These are phyloP conservation scores for Chaetomidium leptoderma DNA, from an alignment of 495 filamentous ascomycete species.

Conservation along the genomic window DNA sequence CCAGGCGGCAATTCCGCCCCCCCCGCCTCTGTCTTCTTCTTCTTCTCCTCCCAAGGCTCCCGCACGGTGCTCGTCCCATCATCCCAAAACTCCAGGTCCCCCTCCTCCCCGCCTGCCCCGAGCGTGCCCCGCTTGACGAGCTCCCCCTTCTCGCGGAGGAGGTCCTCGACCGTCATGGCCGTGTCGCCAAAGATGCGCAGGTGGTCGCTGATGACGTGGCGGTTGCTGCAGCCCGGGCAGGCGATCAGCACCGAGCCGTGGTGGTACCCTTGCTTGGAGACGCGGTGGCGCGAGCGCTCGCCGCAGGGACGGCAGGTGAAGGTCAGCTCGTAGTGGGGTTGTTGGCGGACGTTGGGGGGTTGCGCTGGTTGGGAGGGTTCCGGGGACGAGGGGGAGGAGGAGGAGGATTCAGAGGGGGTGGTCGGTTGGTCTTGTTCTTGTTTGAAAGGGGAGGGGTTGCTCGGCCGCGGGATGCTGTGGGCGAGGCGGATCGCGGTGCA, in stretches of 20 bases:
- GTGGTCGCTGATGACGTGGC: slow-evolving; percentile 91
- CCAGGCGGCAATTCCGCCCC: slow-evolving; percentile 23
- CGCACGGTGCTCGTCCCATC: slow-evolving; percentile 46
- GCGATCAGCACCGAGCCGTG: slow-evolving; percentile 79
- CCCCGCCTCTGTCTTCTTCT: slow-evolving; percentile 10
- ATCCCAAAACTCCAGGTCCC: slow-evolving; percentile 66
- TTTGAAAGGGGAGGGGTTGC: slow-evolving; percentile 27
- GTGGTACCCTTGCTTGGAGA: slow-evolving; percentile 94
- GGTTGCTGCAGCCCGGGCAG: slow-evolving; percentile 76
- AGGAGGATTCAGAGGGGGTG: slow-evolving; percentile 11
- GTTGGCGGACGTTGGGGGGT: slow-evolving; percentile 16
- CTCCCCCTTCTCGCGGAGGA: slow-evolving; percentile 62
- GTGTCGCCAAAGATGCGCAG: slow-evolving; percentile 70
- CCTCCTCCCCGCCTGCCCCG: slow-evolving; percentile 42
- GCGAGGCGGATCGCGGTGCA: slow-evolving; percentile 24
- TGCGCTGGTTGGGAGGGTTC: slow-evolving; percentile 11
- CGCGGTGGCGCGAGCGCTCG: slow-evolving; percentile 64
- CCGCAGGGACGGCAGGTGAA: slow-evolving; percentile 92
- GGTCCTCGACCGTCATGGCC: slow-evolving; percentile 63
- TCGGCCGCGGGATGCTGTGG: slow-evolving; percentile 38
- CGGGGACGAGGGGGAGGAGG: neutral
- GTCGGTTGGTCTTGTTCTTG: slow-evolving; percentile 9
- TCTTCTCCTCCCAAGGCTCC: slow-evolving; percentile 7
- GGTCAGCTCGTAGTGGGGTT: slow-evolving; percentile 64
- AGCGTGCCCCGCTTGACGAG: slow-evolving; percentile 59